Evolutionary conservation across 2,329 filamentous ascomycete species (phyloP), one percentile per base, ranked within the genome.

Genomic region (Epichloe aotearoae): DNA sequence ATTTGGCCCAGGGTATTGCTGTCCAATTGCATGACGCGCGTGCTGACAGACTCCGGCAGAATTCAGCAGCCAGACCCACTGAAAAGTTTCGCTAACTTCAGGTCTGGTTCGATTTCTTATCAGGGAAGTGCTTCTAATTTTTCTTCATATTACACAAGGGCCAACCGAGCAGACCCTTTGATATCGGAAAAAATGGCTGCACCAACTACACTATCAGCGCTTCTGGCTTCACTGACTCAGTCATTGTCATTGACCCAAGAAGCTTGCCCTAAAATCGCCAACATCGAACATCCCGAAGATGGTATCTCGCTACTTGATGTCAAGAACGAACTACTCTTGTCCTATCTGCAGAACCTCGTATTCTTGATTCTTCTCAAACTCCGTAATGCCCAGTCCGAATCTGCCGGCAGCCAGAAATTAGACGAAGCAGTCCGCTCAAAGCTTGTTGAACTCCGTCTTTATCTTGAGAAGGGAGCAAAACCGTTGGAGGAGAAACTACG

Each of bases 281-380:
- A 73, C 14, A 77, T 94, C 53, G 72, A 84, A 46, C 80, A 86
- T n/a, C 84, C 86, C 1, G 76, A 83, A 56, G 82, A 95, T 60
- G 91, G 93, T 62, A 93, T 98, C 52, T 96, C 93, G 0, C 80
- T 98, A 1, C 83, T 98, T 61, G 89, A 97, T 64, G 82, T 88
- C 56, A 98, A 98, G 72, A 97, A 94, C 69, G 93, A 98, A 64
- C 77, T 98, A n/a, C 82, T 98, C 17, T 82, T 98, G 39, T 91
- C 91, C 4, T 98, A 98, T 68, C 75, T 98, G 0, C 91, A 98
- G 62, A 94, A 95, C 61, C 80, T 97, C 4, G 87, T 93, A 43
- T 95, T 95, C 59, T 72, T 95, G 40, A 84, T 95, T 43, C 72
- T 95, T 2, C 69, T 94, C 38, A 91, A 94, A 62, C 68, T 97